Evolutionary conservation across 192 early-diverging fungal genomes (phyloP).

Genomic region (Blastocladiella britannica): DNA sequence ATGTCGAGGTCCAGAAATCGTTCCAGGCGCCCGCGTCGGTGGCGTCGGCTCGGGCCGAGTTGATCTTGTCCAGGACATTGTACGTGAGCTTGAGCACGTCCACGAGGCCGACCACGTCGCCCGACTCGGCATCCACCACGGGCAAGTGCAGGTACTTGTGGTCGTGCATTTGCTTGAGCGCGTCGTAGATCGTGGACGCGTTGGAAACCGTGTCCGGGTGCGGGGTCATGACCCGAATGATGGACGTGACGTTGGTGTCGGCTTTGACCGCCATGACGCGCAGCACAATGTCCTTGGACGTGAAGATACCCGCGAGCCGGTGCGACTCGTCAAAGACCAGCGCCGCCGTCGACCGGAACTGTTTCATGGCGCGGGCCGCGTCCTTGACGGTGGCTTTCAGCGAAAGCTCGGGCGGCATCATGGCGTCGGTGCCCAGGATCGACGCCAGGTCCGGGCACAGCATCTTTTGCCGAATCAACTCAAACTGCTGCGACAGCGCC

Average conservation of each 20-base stretch:
- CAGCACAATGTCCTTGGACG: slow-evolving; percentile 67
- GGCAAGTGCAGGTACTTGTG: slow-evolving; percentile 69
- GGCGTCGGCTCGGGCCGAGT: slow-evolving; percentile 12
- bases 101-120: slow-evolving; percentile 52
- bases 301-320: slow-evolving; percentile 75
- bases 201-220: slow-evolving; percentile 59
- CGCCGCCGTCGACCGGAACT: slow-evolving; percentile 47
- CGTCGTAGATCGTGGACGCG: slow-evolving; percentile 54
- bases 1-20: background rate
- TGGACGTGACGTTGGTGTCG: slow-evolving; percentile 70
- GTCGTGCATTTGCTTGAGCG: slow-evolving; percentile 69
- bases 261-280: slow-evolving; percentile 72
- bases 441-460: slow-evolving; percentile 74
- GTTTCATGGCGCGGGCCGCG: slow-evolving; percentile 52
- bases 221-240: slow-evolving; percentile 93
- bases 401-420: slow-evolving; percentile 18
- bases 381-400: slow-evolving; percentile 43
- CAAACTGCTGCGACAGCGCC: slow-evolving; percentile 44
- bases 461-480: slow-evolving; percentile 57
- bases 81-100: slow-evolving; percentile 69
- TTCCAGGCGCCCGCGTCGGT: background rate
- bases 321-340: slow-evolving; percentile 46
- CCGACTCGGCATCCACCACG: slow-evolving; percentile 39
- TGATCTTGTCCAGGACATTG: slow-evolving; percentile 60
- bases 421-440: slow-evolving; percentile 39